Conservation (phyloP, 2,329 filamentous ascomycete genomes). For the Pseudocercospora macadamiae region DNA sequence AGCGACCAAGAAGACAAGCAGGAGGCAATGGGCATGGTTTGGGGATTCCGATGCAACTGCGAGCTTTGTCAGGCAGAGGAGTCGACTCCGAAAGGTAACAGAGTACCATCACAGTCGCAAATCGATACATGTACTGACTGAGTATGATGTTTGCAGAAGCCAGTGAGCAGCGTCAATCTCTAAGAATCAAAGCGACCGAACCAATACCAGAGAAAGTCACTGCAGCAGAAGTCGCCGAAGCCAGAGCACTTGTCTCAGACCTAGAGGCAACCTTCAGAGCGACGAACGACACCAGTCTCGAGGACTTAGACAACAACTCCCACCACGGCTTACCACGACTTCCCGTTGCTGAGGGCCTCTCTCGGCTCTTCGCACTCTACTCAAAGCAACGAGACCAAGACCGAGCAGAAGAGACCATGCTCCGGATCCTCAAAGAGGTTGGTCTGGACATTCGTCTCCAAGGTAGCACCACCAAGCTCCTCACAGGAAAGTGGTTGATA, state of each 20-base stretch:
- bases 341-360: constrained; percentile 11
- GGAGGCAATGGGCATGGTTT: constrained; percentile 3
- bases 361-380: constrained; percentile 10
- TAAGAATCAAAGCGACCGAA: background rate
- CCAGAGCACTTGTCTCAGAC: constrained; percentile 7
- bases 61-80: constrained; percentile 8
- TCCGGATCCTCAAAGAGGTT: constrained; percentile 4
- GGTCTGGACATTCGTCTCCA: background rate
- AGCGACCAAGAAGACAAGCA: constrained; percentile 2
- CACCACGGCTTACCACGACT: constrained; percentile 3
- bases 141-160: background rate
- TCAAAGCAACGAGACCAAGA: constrained; percentile 8
- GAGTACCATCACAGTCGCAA: too few species aligned
- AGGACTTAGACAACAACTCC: too few species aligned
- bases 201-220: constrained; percentile 6
- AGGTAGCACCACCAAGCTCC: background rate
- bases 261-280: background rate
- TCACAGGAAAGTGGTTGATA: background rate
- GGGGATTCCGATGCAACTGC: constrained; percentile 18
- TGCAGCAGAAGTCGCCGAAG: background rate
- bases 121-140: background rate
- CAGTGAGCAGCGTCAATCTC: background rate
- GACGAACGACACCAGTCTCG: too few species aligned
- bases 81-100: background rate
- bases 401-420: constrained; percentile 6